Conservation (phyloP, 1,284 basidiomycete species). For the Cronartium ribicola region DNA sequence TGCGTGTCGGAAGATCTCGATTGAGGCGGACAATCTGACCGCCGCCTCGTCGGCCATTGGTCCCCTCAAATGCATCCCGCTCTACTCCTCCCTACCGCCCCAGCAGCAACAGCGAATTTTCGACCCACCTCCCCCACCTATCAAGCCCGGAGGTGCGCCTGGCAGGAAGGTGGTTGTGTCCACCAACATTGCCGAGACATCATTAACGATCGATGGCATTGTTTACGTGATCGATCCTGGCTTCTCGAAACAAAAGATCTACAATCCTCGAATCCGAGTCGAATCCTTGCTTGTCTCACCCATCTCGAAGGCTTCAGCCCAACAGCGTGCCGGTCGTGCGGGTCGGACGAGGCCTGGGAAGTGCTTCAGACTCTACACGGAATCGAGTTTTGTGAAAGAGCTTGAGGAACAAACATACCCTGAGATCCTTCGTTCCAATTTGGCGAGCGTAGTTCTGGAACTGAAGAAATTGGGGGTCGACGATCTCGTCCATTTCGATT, state of each 20-base stretch:
- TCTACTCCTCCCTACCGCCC: conserved; percentile 89
- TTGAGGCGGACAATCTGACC: conserved; percentile 79
- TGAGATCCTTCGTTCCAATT: conserved; percentile 67
- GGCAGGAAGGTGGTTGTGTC: conserved; percentile 92
- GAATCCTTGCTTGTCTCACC: conserved; percentile 90
- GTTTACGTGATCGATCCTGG: conserved; percentile 98
- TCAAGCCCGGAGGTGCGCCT: conserved; percentile 65
- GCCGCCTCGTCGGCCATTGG: conserved; percentile 62
- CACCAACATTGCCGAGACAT: conserved; percentile 98
- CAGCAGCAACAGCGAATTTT: conserved; percentile 94
- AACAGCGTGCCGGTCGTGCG: conserved; percentile 92
- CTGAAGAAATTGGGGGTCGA: conserved; percentile 80
- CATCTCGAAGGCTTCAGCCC: conserved; percentile 92
- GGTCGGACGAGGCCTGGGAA: conserved; percentile 94
- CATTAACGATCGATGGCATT: conserved; percentile 95
- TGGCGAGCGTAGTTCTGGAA: conserved; percentile 91
- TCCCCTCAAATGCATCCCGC: conserved; percentile 78
- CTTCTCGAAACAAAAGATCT: conserved; percentile 95
- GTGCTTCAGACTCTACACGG: conserved; percentile 94
- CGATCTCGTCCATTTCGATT: conserved; percentile 74
- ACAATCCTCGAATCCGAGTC: conserved; percentile 92
- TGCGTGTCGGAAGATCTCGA: conserved; percentile 84
- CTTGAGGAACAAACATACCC: conserved; percentile 95
- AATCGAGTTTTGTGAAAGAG: conserved; percentile 92
- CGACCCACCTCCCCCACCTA: conserved; percentile 70